Base-by-base conservation (phyloP, 2,329 filamentous ascomycete genomes). In the Sodiomyces alkalinus region DNA sequence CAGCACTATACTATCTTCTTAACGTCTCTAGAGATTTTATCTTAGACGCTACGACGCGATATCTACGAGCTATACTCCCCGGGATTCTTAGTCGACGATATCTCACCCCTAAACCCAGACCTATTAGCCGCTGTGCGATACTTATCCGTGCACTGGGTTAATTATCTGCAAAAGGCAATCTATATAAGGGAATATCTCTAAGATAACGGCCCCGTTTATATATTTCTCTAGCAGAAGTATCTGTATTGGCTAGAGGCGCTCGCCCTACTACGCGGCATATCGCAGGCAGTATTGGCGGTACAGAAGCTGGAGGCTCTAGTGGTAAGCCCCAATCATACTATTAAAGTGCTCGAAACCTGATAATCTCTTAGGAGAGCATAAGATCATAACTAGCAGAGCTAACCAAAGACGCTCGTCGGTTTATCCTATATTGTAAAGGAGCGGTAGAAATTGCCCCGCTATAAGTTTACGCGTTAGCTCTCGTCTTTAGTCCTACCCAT, bases 221-320 rank as follows among this genome's bases (percentile, higher is more conserved):
- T 17, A 2, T 60, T 61, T 33, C 31, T 60, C 6, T 26, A 41
- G 32, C 29, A 41, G 11, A 45, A 53, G n/a, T 45, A 47, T 26
- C 44, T 62, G 1, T 45, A 59, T 28, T 62, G 53, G 56, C 39
- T 63, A 3, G 56, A 62, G 31, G 48, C 52, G 17, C 43, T 61
- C 3, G 52, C 52, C 23, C 43, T 57, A 4, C 33, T 54, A n/a
- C 23, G 29, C 7, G 34, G 38, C 22, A 35, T 47, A 6, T 34
- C 37, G 6, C 24, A 39, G 31, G 50, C 39, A 3, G 26, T 48
- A 4, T n/a, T 34, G 7, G 30, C 39, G 5, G 32, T 51, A 10
- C 3, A 6, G 5, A 36, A 13, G 13, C n/a, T n/a, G n/a, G n/a
- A 33, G 17, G 22, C 5, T 22, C 17, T 32, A 9, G 22, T 33